Evolutionary conservation across 208 protist species (phyloP), one percentile per base, ranked within the genome.

Genomic region (Kentomonas sorsogonicus): DNA sequence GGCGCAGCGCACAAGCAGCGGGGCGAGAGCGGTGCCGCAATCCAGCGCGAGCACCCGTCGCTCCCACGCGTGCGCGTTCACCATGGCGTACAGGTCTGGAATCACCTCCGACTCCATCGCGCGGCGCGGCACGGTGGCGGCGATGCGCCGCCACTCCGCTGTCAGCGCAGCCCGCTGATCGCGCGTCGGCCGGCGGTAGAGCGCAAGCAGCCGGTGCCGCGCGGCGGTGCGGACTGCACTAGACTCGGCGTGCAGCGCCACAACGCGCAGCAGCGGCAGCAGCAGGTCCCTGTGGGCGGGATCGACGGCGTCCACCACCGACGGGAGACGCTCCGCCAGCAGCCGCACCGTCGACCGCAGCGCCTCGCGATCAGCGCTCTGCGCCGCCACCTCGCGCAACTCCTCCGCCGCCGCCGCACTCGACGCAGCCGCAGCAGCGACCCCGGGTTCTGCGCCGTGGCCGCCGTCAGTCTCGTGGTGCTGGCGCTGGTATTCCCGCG

Each of bases 1-100:
- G 20, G 66, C 57, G 22, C 27, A 38, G 5, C 33, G 45, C n/a
- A n/a, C n/a, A 22, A 87, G 55, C 41, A 81, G 40, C 22, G 69
- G 63, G 0, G 74, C 74, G 18, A 86, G 43, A 7, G 56, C 63
- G 18, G 60, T 69, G 1, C 67, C 62, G 54, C 83, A 91, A 39
- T 83, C 69, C 22, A 91, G 53, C 16, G 70, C 77, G 25, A 87
- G 74, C 36, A 86, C 50, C 25, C 74, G 79, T 18, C 74, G 58
- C 65, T 85, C 83, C 30, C 65, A 56, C 18, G 54, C 63, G 30
- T 25, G 60, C 3, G 72, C 67, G 58, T 88, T 88, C 20, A 77
- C 77, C 18, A 88, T 64, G 13, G 60, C 74, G 68, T 82, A 88
- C 26, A 88, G 60, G 53, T 88, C 74, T 10, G 79, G 74, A 26